Evolutionary conservation across 2,329 filamentous ascomycete genomes (phyloP).

Genomic region (Taxawa tesnikishii): DNA sequence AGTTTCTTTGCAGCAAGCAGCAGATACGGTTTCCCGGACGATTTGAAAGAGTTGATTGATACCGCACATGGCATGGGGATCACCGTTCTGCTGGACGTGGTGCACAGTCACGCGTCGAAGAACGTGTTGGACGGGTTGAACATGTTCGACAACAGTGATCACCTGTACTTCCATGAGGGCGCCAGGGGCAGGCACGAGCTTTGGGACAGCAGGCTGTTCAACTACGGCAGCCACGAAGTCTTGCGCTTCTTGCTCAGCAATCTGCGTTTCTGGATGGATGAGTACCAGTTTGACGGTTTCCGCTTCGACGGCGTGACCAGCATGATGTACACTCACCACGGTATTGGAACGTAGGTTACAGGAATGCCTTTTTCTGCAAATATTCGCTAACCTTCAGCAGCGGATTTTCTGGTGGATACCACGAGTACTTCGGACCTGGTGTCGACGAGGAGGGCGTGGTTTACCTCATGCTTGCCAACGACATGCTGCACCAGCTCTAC

Average conservation of each 20-base stretch:
- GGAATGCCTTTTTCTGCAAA: background rate
- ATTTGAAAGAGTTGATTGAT: slow-evolving; percentile 92
- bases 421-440: slow-evolving; percentile 84
- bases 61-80: slow-evolving; percentile 86
- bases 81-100: slow-evolving; percentile 83
- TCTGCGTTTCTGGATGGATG: slow-evolving; percentile 97
- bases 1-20: slow-evolving; percentile 98
- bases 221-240: slow-evolving; percentile 91
- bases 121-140: slow-evolving; percentile 93
- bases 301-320: slow-evolving; percentile 96
- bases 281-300: slow-evolving; percentile 94
- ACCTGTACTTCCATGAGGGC: slow-evolving; percentile 90
- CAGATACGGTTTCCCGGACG: slow-evolving; percentile 84
- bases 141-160: slow-evolving; percentile 88
- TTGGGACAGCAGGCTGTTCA: slow-evolving; percentile 95
- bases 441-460: slow-evolving; percentile 91
- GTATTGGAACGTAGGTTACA: slow-evolving; percentile 86
- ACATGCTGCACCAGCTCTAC: slow-evolving; percentile 86
- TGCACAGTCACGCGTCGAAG: slow-evolving; percentile 96
- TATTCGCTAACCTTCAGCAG: slow-evolving; percentile 32
- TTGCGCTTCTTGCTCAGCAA: slow-evolving; percentile 93
- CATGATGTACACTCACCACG: slow-evolving; percentile 94
- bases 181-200: slow-evolving; percentile 75
- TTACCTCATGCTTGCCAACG: slow-evolving; percentile 93
- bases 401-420: slow-evolving; percentile 93